Conservation (phyloP, 2,329 filamentous ascomycete genomes). For the Talaromyces sp. region DNA sequence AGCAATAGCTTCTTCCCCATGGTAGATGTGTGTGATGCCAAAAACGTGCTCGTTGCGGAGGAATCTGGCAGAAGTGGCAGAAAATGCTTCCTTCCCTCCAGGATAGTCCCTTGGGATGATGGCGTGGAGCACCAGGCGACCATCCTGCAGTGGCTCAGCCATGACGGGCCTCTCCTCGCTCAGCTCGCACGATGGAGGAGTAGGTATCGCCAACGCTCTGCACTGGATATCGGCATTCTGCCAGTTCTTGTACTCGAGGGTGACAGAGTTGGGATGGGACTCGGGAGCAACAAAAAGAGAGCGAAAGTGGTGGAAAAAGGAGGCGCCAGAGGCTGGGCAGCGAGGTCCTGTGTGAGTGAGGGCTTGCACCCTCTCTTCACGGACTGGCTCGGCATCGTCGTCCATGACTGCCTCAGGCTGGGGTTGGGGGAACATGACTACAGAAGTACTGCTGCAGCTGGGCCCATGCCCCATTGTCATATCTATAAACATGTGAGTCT, state of each 20-base stretch:
- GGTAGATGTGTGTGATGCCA: conserved; percentile 1
- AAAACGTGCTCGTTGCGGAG: not conserved
- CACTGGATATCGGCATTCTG: not conserved
- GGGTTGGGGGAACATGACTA: not conserved
- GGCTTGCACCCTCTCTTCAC: not conserved
- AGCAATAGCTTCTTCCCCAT: not conserved
- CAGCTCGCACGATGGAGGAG: not conserved
- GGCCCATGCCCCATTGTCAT: not conserved
- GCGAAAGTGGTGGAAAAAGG: not conserved
- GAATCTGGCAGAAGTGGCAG: not conserved
- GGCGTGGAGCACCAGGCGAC: not conserved
- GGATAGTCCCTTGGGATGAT: not conserved
- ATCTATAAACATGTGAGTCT: not conserved
- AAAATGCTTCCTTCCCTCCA: not conserved
- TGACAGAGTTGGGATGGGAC: not conserved
- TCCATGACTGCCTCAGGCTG: not conserved
- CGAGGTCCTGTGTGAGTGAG: not conserved
- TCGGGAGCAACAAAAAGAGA: not conserved
- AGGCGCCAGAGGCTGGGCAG: not conserved
- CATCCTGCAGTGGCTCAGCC: not conserved
- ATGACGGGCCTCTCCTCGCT: not conserved
- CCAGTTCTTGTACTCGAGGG: not conserved
- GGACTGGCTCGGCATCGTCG: not conserved
- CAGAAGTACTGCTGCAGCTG: not conserved
- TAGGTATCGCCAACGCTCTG: not conserved